Evolutionary conservation across 2,329 filamentous ascomycete species (phyloP).

Genomic region (Trichoderma sp.): DNA sequence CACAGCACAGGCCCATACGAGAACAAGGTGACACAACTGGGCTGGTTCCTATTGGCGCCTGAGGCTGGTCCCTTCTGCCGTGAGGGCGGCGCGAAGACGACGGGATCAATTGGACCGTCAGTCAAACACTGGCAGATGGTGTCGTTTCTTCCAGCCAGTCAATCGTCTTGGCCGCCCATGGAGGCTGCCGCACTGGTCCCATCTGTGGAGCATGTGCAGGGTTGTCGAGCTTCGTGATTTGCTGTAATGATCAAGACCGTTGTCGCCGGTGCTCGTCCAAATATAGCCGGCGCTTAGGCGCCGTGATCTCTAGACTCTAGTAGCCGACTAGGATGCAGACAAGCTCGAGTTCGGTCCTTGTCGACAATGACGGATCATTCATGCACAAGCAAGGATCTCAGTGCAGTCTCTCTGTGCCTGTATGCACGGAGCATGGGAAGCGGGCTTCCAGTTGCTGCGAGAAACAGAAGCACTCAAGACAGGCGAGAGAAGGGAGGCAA

Average conservation of each 20-base stretch:
- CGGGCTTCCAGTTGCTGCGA: conserved; percentile 14
- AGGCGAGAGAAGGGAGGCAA: background rate
- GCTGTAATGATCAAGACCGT: background rate
- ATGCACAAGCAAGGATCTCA: conserved; percentile 17
- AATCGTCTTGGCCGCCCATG: conserved; percentile 3
- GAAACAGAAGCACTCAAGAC: background rate
- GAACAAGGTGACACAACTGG: conserved; percentile 7
- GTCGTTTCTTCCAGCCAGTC: conserved; percentile 18
- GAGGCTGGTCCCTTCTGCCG: conserved; percentile 18
- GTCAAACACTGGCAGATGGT: conserved; percentile 17
- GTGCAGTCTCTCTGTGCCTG: background rate
- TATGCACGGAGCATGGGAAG: conserved; percentile 7
- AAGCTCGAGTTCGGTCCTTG: background rate
- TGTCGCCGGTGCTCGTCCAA: conserved; percentile 24
- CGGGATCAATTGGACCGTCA: conserved; percentile 21
- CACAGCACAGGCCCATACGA: conserved; percentile 12
- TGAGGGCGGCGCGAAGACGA: conserved; percentile 23
- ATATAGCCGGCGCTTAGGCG: conserved; percentile 34
- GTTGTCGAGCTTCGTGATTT: conserved; percentile 6
- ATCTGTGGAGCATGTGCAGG: conserved; percentile 14
- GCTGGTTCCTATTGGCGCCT: conserved; percentile 20
- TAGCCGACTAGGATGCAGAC: conserved; percentile 15
- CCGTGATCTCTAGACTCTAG: conserved; percentile 25
- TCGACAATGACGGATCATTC: conserved; percentile 14
- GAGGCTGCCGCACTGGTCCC: conserved; percentile 17